phyloP scores from a whole-genome alignment of 352 stramenopile genomes.

The Ophiocytium majus region DNA sequence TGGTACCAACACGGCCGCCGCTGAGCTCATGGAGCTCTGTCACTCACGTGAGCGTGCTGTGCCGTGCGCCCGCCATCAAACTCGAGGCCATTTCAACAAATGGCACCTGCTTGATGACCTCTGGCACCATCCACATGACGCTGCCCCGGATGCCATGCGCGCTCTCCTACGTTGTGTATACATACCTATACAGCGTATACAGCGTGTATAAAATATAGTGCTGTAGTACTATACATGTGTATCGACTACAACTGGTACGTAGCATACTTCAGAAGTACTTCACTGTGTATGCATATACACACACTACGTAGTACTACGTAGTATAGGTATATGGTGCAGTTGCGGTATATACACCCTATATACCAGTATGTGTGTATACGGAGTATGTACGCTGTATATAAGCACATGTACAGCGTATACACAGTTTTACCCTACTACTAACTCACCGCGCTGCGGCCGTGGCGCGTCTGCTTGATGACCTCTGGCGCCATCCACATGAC shows the following conservation, averaged over 20 bases:
- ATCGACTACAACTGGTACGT: no score
- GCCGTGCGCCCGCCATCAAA: no score
- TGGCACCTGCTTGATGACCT: slow-evolving; percentile 76
- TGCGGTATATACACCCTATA: background rate
- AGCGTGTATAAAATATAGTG: no score
- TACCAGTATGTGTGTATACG: background rate
- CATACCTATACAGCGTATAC: no score
- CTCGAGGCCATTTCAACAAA: no score
- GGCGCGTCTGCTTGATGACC: slow-evolving; percentile 70
- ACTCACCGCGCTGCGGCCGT: slow-evolving; percentile 47
- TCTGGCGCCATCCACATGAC: slow-evolving; percentile 88
- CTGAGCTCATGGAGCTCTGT: no score
- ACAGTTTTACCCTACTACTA: no score
- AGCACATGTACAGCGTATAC: background rate
- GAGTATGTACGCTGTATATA: background rate
- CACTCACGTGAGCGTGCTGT: no score
- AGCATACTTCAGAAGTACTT: no score
- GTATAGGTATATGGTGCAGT: background rate
- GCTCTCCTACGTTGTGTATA: no score
- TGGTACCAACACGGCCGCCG: no score
- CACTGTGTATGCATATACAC: slow-evolving; percentile 14
- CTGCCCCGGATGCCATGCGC: slow-evolving; percentile 74
- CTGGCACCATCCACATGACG: slow-evolving; percentile 85
- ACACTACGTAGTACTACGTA: background rate
- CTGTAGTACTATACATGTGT: no score